phyloP scores from a whole-genome alignment of 768 basidiomycete genomes.

The Mycena crocata region DNA sequence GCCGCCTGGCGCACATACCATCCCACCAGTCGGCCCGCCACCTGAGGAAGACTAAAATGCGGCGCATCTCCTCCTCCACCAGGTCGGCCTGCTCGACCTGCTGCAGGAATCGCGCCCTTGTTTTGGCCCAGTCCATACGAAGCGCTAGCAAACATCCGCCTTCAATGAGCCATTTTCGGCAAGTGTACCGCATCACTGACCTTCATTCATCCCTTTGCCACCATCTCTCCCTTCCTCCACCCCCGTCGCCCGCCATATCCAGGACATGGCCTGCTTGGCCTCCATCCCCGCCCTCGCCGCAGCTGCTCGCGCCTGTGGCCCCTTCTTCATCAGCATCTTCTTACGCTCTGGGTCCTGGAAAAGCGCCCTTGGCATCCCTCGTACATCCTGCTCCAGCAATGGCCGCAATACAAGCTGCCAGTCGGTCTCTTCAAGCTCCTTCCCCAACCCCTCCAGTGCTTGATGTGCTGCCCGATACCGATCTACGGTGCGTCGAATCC shows the following conservation, averaged over 20 bases:
- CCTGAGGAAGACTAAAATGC: background rate
- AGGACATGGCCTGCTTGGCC: too few relatives aligned
- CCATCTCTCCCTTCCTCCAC: background rate
- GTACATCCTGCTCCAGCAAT: background rate
- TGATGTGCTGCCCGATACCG: slow-evolving; percentile 1
- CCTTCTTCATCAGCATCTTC: background rate
- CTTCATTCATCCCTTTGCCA: background rate
- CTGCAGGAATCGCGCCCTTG: background rate
- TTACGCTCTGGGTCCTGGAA: slow-evolving; percentile 7
- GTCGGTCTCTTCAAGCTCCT: slow-evolving; percentile 27
- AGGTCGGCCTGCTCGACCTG: background rate
- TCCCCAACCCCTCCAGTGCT: slow-evolving; percentile 18
- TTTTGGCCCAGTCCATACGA: background rate
- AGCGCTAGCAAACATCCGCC: background rate
- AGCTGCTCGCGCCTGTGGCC: background rate
- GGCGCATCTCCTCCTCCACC: background rate
- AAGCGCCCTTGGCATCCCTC: slow-evolving; percentile 1
- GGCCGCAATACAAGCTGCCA: slow-evolving; percentile 35
- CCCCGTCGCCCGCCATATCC: slow-evolving; percentile 1
- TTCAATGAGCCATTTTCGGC: background rate
- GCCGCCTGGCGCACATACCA: background rate
- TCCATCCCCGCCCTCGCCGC: background rate
- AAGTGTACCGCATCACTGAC: background rate
- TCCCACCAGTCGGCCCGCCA: background rate
- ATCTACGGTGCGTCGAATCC: background rate